These are phyloP conservation scores for Colletotrichum sp. DNA, from an alignment of 2,329 filamentous ascomycete species.

Conservation along the genomic window DNA sequence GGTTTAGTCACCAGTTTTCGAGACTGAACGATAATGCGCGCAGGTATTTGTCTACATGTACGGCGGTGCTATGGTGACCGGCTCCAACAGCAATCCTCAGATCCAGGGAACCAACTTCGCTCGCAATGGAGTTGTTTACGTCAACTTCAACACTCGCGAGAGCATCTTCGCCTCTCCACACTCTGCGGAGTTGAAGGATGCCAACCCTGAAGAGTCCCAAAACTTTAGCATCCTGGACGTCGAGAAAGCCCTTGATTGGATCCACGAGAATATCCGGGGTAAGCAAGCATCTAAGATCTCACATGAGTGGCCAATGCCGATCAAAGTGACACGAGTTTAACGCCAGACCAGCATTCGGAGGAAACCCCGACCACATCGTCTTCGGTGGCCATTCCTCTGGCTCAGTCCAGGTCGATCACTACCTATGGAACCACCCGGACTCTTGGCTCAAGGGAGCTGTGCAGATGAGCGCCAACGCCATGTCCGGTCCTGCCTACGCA, in stretches of 20 bases:
- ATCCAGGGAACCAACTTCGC: conserved; percentile 40
- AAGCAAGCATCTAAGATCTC: neutral
- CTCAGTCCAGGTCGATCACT: conserved; percentile 42
- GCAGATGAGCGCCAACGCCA: conserved; percentile 46
- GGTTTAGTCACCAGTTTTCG: neutral
- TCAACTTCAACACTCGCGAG: conserved; percentile 45
- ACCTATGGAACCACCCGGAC: conserved; percentile 44
- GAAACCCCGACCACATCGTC: conserved; percentile 49
- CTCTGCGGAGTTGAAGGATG: conserved; percentile 37
- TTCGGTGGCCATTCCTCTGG: conserved; percentile 46
- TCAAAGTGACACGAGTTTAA: neutral
- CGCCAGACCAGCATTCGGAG: conserved; percentile 39
- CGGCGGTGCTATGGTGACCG: conserved; percentile 47
- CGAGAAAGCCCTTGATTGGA: conserved; percentile 41
- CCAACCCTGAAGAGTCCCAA: conserved; percentile 28
- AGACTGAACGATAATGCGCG: neutral
- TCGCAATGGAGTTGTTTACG: conserved; percentile 38
- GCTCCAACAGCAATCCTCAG: conserved; percentile 43
- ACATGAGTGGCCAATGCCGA: neutral
- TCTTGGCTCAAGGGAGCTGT: conserved; percentile 41
- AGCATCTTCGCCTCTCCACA: conserved; percentile 49
- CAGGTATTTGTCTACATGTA: conserved; percentile 49
- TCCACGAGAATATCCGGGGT: conserved; percentile 40
- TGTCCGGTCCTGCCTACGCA: conserved; percentile 43
- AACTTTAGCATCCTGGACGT: conserved; percentile 40